phyloP scores from a whole-genome alignment of 306 rosid genomes.

The Carpinus fangiana region DNA sequence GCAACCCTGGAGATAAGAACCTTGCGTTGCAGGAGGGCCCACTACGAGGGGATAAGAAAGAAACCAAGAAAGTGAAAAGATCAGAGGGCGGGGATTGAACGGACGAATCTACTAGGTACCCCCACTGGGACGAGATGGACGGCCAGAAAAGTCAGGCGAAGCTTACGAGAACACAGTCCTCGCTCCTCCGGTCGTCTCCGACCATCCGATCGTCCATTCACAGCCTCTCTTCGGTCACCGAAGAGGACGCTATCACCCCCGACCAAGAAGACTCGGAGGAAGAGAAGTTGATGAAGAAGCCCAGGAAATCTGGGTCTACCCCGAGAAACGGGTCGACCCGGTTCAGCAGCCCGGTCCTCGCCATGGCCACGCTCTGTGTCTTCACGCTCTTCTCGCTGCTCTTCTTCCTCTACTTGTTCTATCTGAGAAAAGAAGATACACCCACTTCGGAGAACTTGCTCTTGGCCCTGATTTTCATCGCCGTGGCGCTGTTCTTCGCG shows the following conservation, averaged over 20 bases:
- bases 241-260: slow-evolving; percentile 42
- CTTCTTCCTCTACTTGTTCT: slow-evolving; percentile 44
- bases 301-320: slow-evolving; percentile 32
- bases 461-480: slow-evolving; percentile 70
- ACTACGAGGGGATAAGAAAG: neutral
- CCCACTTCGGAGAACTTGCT: slow-evolving; percentile 78
- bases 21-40: slow-evolving; percentile 48
- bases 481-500: slow-evolving; percentile 70
- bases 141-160: slow-evolving; percentile 67
- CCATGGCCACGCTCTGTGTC: slow-evolving; percentile 34
- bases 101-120: neutral
- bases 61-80: neutral
- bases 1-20: slow-evolving; percentile 37
- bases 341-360: slow-evolving; percentile 30
- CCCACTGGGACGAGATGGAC: slow-evolving; percentile 47
- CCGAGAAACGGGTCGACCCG: slow-evolving; percentile 48
- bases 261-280: slow-evolving; percentile 44
- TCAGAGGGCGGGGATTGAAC: slow-evolving; percentile 37
- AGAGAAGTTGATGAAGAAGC: slow-evolving; percentile 36
- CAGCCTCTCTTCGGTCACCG: slow-evolving; percentile 69
- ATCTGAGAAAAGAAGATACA: slow-evolving; percentile 46
- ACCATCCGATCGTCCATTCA: slow-evolving; percentile 94
- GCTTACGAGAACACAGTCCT: slow-evolving; percentile 86
- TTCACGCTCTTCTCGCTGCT: slow-evolving; percentile 43
- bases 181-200: slow-evolving; percentile 81